phyloP scores from a whole-genome alignment of 352 stramenopile genomes.

The Phytophthora melonis region DNA sequence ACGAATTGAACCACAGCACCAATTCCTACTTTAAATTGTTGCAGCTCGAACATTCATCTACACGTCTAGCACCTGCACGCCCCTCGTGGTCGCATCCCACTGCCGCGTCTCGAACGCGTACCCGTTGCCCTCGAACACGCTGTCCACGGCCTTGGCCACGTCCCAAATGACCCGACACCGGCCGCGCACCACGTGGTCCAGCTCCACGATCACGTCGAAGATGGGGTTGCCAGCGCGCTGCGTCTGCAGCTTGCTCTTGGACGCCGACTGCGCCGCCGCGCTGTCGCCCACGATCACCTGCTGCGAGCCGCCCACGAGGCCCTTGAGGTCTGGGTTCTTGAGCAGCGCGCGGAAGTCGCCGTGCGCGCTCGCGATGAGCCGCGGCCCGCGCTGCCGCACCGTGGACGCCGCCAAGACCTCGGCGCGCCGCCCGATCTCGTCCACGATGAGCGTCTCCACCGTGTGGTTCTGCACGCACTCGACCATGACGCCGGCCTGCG shows the following conservation, averaged over 20 bases:
- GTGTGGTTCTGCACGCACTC: slow-evolving; percentile 93
- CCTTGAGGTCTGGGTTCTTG: slow-evolving; percentile 84
- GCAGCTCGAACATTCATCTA: too few relatives aligned
- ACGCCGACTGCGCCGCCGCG: slow-evolving; percentile 43
- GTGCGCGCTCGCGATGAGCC: slow-evolving; percentile 88
- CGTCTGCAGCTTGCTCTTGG: slow-evolving; percentile 51
- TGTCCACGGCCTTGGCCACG: slow-evolving; percentile 74
- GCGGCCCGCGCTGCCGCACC: slow-evolving; percentile 76
- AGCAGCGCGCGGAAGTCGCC: slow-evolving; percentile 87
- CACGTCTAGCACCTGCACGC: slow-evolving; percentile 41
- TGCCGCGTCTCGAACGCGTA: slow-evolving; percentile 54
- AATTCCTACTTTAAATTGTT: too few relatives aligned
- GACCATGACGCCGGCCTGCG: slow-evolving; percentile 84
- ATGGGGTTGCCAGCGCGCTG: slow-evolving; percentile 66
- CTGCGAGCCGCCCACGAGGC: slow-evolving; percentile 79
- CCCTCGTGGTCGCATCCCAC: slow-evolving; percentile 36
- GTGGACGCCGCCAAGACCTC: slow-evolving; percentile 83
- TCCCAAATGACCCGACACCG: slow-evolving; percentile 76
- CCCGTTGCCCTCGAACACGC: slow-evolving; percentile 50
- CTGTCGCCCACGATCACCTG: slow-evolving; percentile 71
- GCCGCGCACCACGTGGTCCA: slow-evolving; percentile 60
- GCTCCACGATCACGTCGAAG: slow-evolving; percentile 90
- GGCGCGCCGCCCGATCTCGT: slow-evolving; percentile 87
- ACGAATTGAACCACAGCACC: too few relatives aligned
- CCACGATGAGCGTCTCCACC: slow-evolving; percentile 87